These are phyloP conservation scores for Strombidium stylifer DNA, from an alignment of 73 alveolate species.

Conservation along the genomic window DNA sequence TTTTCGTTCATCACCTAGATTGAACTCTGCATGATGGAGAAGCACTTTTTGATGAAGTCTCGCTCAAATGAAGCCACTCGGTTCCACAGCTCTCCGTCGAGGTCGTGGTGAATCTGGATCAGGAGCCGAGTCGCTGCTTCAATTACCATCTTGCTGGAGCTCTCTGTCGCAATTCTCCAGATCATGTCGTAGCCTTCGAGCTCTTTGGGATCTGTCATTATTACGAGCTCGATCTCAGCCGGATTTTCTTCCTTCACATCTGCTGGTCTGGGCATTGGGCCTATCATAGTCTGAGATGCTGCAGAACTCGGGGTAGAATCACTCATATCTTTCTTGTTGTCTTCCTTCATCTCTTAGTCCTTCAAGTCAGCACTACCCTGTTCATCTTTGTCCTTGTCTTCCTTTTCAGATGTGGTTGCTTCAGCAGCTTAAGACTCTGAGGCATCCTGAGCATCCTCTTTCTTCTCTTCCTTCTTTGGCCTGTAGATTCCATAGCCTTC, in stretches of 20 bases:
- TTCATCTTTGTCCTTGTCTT: too few relatives aligned
- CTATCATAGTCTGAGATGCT: too few relatives aligned
- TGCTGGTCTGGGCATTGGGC: too few relatives aligned
- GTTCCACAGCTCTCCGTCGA: background rate
- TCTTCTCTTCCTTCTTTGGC: background rate
- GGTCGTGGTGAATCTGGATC: slow-evolving; percentile 41
- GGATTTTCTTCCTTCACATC: too few relatives aligned
- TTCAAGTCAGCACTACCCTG: background rate
- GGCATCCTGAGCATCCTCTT: too few relatives aligned
- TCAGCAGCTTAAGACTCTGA: too few relatives aligned
- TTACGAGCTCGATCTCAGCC: slow-evolving; percentile 40
- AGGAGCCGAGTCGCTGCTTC: slow-evolving; percentile 54
- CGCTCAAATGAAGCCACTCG: slow-evolving; percentile 9
- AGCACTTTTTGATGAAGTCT: slow-evolving; percentile 42
- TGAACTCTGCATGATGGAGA: background rate
- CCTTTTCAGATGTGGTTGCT: too few relatives aligned
- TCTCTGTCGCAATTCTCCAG: slow-evolving; percentile 55
- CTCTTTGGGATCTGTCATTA: slow-evolving; percentile 35
- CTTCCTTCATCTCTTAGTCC: too few relatives aligned
- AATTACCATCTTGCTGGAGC: slow-evolving; percentile 27
- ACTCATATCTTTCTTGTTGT: too few relatives aligned
- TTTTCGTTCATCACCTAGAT: background rate
- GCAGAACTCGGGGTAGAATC: too few relatives aligned
- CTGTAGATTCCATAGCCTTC: too few relatives aligned
- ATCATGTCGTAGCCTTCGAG: slow-evolving; percentile 59